Conservation (phyloP, 371 early-diverging fungal species). For the Coemansia sp. region DNA sequence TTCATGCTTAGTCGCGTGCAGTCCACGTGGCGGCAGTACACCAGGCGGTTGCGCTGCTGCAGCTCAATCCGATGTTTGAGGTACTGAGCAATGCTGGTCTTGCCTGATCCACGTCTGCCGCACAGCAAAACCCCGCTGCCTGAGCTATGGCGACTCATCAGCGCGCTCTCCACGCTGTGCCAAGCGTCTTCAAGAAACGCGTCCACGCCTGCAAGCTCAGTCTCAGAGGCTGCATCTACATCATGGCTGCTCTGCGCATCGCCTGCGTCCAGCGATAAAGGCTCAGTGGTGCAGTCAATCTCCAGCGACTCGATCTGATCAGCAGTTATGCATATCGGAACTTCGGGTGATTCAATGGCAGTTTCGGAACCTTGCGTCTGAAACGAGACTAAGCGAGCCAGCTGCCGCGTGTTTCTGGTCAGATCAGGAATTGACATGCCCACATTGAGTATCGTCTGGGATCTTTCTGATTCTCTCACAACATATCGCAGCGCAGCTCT, state of each 20-base stretch:
- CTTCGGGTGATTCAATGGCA: not conserved
- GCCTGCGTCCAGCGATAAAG: not conserved
- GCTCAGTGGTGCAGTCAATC: not conserved
- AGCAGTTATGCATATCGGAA: slow-evolving; percentile 13
- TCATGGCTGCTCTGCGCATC: not conserved
- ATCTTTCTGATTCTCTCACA: not conserved
- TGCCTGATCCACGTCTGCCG: slow-evolving; percentile 86
- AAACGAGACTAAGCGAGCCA: slow-evolving; percentile 12
- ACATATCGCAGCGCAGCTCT: not conserved
- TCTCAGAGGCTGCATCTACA: no score
- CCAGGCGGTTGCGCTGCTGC: slow-evolving; percentile 44
- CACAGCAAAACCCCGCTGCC: slow-evolving; percentile 74
- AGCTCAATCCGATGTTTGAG: slow-evolving; percentile 51
- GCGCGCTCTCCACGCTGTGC: slow-evolving; percentile 24
- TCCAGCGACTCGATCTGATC: not conserved
- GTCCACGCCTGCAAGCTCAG: slow-evolving; percentile 36
- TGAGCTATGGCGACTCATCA: slow-evolving; percentile 18
- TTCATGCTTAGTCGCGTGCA: slow-evolving; percentile 56
- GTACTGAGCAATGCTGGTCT: slow-evolving; percentile 66
- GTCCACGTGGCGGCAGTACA: slow-evolving; percentile 53
- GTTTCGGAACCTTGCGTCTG: not conserved
- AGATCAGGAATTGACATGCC: slow-evolving; percentile 10
- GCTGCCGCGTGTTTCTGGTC: not conserved
- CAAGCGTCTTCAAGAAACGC: slow-evolving; percentile 29
- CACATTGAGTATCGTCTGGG: slow-evolving; percentile 3